Base-by-base conservation (phyloP, 2,329 filamentous ascomycete species). In the Zarea fungicola region DNA sequence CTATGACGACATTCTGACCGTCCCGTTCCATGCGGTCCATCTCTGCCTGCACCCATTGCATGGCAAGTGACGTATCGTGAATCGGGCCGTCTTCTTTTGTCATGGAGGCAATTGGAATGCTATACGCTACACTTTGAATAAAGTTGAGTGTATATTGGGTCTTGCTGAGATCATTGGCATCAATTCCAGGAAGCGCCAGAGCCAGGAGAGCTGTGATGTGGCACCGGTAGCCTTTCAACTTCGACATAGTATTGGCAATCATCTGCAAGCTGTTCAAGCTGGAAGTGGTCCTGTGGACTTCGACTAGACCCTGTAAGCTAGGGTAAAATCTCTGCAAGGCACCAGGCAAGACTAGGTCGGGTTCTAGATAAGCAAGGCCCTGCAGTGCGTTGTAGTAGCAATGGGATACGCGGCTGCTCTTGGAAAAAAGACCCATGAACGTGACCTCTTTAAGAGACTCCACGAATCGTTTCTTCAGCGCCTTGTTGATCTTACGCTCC, bases 351-450 rank as follows among this genome's bases (percentile, higher is more conserved):
- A 99, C 92, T 58, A 97, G 74, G 57, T 89, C 84, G 1, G 93
- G 95, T 64, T 99, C 92, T 39, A 99, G 75, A 60, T 87, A 96
- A 2, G 93, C 87, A 47, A 99, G 72, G 48, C 88, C 87, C 65
- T 97, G 92, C 42, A 99, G 75, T 1, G 92, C 89, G 42, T 87
- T 90, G 55, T 96, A 82, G 55, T 92, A 95, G 72, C 91, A 95
- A 65, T 86, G 91, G 63, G 96, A 90, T 3, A 93, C 85, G 42
- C 90, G 91, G 50, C 83, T 85, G 65, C 91, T 96, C 76, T 99
- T 99, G 47, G 91, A 88, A 65, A 96, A 99, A 42, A 99, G 85
- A 23, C 93, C 93, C 91, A 99, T 96, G 66, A 96, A 99, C 5
- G 90, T 89, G 41, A 96, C 92, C 56, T 99, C 93, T 55, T 85